Evolutionary conservation across 768 basidiomycete genomes (phyloP).

Genomic region (Psilocybe cyanescens): DNA sequence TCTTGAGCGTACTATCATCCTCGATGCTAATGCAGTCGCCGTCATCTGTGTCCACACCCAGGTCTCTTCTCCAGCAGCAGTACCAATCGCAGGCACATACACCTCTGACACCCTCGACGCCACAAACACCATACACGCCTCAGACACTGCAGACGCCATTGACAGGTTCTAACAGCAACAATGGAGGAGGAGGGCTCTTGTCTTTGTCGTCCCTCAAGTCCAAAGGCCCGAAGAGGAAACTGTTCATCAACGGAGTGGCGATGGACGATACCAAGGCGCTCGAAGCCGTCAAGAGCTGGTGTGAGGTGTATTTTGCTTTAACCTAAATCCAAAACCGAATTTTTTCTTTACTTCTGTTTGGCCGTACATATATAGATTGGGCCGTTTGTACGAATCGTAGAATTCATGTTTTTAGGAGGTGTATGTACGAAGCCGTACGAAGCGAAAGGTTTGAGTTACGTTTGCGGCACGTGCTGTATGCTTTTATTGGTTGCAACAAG

Average conservation of each 20-base stretch:
- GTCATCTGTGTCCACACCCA: conserved; percentile 1
- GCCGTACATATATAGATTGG: too few relatives aligned
- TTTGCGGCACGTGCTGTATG: too few relatives aligned
- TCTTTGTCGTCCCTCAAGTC: background rate
- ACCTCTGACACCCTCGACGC: background rate
- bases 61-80: background rate
- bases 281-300: conserved; percentile 37
- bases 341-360: too few relatives aligned
- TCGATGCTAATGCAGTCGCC: background rate
- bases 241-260: conserved; percentile 37
- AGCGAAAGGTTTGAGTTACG: too few relatives aligned
- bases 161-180: background rate
- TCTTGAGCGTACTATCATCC: background rate
- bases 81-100: background rate
- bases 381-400: too few relatives aligned
- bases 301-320: conserved; percentile 27
- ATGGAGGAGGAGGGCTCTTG: background rate
- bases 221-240: conserved; percentile 28
- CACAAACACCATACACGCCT: background rate
- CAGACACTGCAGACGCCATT: background rate
- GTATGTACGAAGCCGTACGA: too few relatives aligned
- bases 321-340: background rate
- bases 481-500: too few relatives aligned
- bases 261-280: conserved; percentile 26
- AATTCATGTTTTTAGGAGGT: too few relatives aligned